phyloP scores from a whole-genome alignment of 2,329 filamentous ascomycete genomes.

The Dactylellina parvicollis region DNA sequence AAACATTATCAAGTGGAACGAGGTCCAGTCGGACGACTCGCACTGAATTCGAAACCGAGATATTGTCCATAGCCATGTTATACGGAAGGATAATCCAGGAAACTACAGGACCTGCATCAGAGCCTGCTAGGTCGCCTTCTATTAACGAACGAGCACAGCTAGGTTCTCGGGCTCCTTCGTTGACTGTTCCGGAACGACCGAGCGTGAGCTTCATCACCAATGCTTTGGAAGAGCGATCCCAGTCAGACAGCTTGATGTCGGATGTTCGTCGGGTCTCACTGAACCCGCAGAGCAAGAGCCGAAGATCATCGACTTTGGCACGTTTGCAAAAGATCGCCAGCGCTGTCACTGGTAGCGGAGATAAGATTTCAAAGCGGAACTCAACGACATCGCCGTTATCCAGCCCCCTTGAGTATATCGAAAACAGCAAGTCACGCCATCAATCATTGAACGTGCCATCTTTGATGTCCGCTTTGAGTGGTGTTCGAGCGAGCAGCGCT shows the following conservation, averaged over 20 bases:
- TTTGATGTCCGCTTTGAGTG: constrained; percentile 16
- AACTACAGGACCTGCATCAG: constrained; percentile 22
- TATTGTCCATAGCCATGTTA: constrained; percentile 41
- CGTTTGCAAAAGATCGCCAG: constrained; percentile 29
- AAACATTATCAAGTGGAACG: background rate
- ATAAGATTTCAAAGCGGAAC: constrained; percentile 38
- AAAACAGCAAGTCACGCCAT: constrained; percentile 16
- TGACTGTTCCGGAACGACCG: constrained; percentile 46
- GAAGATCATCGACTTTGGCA: constrained; percentile 35
- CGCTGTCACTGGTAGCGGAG: constrained; percentile 1
- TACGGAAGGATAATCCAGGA: constrained; percentile 33
- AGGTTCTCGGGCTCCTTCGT: constrained; percentile 39
- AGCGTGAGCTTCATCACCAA: constrained; percentile 38
- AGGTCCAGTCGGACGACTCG: constrained; percentile 26
- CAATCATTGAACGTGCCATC: constrained; percentile 37
- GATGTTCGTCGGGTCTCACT: constrained; percentile 33
- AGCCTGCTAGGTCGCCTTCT: constrained; percentile 7
- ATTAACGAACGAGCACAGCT: background rate
- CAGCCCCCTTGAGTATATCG: constrained; percentile 20
- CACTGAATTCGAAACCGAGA: constrained; percentile 42
- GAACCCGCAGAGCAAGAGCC: constrained; percentile 37
- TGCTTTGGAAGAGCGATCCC: constrained; percentile 38
- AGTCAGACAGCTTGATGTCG: constrained; percentile 43
- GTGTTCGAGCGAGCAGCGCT: constrained; percentile 25
- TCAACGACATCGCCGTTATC: constrained; percentile 20